Conservation (phyloP, 2,329 filamentous ascomycete species). For the Pseudocercospora macadamiae region DNA sequence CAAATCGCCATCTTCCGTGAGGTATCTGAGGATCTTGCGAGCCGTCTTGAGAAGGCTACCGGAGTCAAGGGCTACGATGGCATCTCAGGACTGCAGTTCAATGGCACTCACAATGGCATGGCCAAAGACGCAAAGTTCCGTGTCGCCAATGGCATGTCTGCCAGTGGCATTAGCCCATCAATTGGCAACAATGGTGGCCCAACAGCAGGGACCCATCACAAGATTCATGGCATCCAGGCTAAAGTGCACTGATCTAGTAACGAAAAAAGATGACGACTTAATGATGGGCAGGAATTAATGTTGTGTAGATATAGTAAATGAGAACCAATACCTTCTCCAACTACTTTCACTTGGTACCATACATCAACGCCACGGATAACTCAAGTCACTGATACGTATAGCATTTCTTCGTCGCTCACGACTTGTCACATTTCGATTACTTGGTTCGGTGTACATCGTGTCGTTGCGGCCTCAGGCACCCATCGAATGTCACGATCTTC, state of each 20-base stretch:
- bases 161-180: conserved; percentile 17
- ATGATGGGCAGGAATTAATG: background rate
- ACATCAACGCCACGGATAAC: too few relatives aligned
- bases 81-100: conserved; percentile 59
- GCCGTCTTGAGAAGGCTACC: conserved; percentile 63
- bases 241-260: background rate
- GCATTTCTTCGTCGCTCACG: too few relatives aligned
- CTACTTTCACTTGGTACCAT: too few relatives aligned
- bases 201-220: conserved; percentile 20
- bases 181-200: conserved; percentile 27
- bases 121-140: conserved; percentile 51
- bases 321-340: background rate
- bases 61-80: conserved; percentile 64
- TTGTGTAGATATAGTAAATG: background rate
- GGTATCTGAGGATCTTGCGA: conserved; percentile 61
- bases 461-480: too few relatives aligned
- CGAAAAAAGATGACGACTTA: background rate
- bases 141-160: conserved; percentile 55
- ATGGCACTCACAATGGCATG: conserved; percentile 65
- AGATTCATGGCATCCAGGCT: conserved; percentile 13
- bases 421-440: too few relatives aligned
- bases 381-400: too few relatives aligned
- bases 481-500: too few relatives aligned
- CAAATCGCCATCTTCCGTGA: conserved; percentile 69
- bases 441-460: too few relatives aligned